Conservation (phyloP, 768 basidiomycete species). For the Pleurotus salmoneostramineus region DNA sequence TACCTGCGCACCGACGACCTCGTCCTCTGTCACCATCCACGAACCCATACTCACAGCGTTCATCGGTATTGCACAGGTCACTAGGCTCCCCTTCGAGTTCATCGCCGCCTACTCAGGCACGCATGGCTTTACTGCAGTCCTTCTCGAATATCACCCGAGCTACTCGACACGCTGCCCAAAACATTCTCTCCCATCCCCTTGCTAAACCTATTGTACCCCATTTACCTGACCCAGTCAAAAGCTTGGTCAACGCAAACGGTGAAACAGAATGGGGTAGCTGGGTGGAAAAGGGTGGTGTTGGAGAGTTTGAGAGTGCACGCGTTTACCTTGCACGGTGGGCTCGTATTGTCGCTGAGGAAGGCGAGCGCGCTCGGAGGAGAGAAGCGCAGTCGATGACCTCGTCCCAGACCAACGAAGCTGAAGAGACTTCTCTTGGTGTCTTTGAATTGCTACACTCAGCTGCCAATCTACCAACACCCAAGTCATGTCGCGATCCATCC, state of each 20-base stretch:
- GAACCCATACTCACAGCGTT: slow-evolving; percentile 60
- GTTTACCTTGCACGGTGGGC: slow-evolving; percentile 98
- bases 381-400: slow-evolving; percentile 72
- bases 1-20: slow-evolving; percentile 80
- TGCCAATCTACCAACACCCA: slow-evolving; percentile 77
- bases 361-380: slow-evolving; percentile 79
- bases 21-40: slow-evolving; percentile 50
- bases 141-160: slow-evolving; percentile 94
- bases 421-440: slow-evolving; percentile 75
- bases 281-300: slow-evolving; percentile 90
- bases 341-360: slow-evolving; percentile 95
- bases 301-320: slow-evolving; percentile 93
- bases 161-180: slow-evolving; percentile 90
- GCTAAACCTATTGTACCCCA: slow-evolving; percentile 96
- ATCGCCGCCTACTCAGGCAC: slow-evolving; percentile 60
- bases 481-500: slow-evolving; percentile 74
- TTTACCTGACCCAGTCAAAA: slow-evolving; percentile 90
- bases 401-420: slow-evolving; percentile 41
- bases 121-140: slow-evolving; percentile 83
- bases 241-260: slow-evolving; percentile 84
- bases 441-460: slow-evolving; percentile 84
- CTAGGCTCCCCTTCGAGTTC: slow-evolving; percentile 53
- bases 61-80: slow-evolving; percentile 81
- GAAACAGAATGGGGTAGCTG: slow-evolving; percentile 93
- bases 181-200: slow-evolving; percentile 91